A percentile compares a stretch with the other conserved stretches of the same genome.
Conservation (phyloP, 257 asterid genomes). For the Rehmannia glutinosa region DNA sequence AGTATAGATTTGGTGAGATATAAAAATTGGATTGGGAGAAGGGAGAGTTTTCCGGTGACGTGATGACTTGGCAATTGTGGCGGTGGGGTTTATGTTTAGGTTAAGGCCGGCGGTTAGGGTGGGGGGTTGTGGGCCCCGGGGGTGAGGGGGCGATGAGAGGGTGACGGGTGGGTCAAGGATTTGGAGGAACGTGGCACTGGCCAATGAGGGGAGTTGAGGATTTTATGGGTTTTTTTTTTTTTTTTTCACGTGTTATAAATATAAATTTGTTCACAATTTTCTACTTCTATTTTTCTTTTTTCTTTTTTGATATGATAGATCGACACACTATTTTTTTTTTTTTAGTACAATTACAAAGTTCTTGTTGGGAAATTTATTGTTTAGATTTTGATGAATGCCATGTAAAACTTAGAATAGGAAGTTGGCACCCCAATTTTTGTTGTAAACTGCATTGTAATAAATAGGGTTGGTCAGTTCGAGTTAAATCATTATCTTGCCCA, state of each 20-base stretch:
- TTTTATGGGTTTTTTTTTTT: background rate
- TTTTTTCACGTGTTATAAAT: background rate
- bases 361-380: too few relatives aligned
- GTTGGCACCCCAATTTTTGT: too few relatives aligned
- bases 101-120: constrained; percentile 27
- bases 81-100: constrained; percentile 31
- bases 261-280: background rate
- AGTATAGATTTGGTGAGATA: background rate
- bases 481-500: too few relatives aligned
- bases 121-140: background rate
- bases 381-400: too few relatives aligned
- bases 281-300: too few relatives aligned
- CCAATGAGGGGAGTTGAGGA: constrained; percentile 7
- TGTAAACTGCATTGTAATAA: too few relatives aligned
- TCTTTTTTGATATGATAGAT: too few relatives aligned
- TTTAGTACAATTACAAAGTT: too few relatives aligned
- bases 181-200: constrained; percentile 28
- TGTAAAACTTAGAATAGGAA: too few relatives aligned
- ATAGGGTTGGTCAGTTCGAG: too few relatives aligned
- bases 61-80: constrained; percentile 29
- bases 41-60: constrained; percentile 26
- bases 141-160: constrained; percentile 3
- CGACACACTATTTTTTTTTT: too few relatives aligned
- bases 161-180: constrained; percentile 36
- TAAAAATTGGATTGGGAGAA: constrained; percentile 10